Base-by-base conservation (phyloP, 2,329 filamentous ascomycete genomes). In the Metarhizium brunneum region DNA sequence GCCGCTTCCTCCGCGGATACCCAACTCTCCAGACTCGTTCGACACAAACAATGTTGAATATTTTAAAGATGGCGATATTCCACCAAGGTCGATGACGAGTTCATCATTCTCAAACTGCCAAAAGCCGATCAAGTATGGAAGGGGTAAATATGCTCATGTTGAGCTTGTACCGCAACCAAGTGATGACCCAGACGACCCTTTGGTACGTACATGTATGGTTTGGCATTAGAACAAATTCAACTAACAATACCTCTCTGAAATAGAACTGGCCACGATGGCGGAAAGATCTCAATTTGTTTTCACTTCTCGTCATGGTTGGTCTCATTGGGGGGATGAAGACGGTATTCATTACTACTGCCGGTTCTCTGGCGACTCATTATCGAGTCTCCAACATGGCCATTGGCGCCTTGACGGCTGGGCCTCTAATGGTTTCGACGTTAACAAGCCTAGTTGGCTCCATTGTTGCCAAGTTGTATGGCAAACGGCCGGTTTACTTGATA, bases 211-310 rank as follows among this genome's bases (percentile, higher is more conserved):
- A n/a, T 25, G 16, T 42, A 16, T 35, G 32, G 29, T 54, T 54
- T 13, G 48, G 18, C 42, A 36, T 30, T 18, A 4, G 36, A 36
- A 13, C 43, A 14, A 16, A 51, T 48, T 40, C 14, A n/a, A 16
- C 1, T 2, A 2, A 7, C n/a, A 20, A 45, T 20, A 20, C 3
- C 10, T 18, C 16, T 6, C 16, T 20, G 10, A 29, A 38, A 5
- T 58, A 82, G 76, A 84, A 84, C 61, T 84, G 80, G 81, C 73
- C 77, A 3, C 58, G 65, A 30, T 79, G 77, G 76, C 78, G 76
- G 58, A 82, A 81, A 55, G 76, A 81, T 49, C 51, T 66, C 10
- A 76, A 78, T 57, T 72, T 79, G 29, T 62, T 67, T 2, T 69
- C 77, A 1, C 64, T 84, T 0, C 65, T 82, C 16, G 63, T 77